These are phyloP conservation scores for Wickerhamiella dianesei DNA, from an alignment of 805 yeast species.

Conservation along the genomic window DNA sequence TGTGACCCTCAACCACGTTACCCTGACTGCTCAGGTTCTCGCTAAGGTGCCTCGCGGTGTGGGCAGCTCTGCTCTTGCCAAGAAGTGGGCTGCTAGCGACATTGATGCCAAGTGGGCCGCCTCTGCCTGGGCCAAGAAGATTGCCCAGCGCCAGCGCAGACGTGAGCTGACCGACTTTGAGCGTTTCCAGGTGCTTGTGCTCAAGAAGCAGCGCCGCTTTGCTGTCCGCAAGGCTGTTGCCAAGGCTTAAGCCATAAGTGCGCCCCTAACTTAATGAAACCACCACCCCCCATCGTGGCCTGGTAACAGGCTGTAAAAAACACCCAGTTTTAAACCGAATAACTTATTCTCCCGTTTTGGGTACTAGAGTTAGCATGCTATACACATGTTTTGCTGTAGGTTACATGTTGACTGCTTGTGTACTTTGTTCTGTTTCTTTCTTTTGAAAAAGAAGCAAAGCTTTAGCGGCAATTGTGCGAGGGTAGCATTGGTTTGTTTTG, in stretches of 20 bases:
- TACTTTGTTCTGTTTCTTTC: too few relatives aligned
- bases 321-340: background rate
- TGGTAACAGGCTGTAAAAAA: background rate
- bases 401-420: background rate
- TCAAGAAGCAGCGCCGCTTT: constrained; percentile 94
- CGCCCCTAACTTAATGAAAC: background rate
- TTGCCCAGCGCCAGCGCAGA: constrained; percentile 90
- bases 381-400: background rate
- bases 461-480: too few relatives aligned
- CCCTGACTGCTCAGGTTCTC: constrained; percentile 83
- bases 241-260: constrained; percentile 43
- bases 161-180: constrained; percentile 89
- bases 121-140: constrained; percentile 95
- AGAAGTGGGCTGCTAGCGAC: constrained; percentile 89
- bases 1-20: constrained; percentile 70
- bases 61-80: constrained; percentile 67
- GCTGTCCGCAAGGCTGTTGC: constrained; percentile 94
- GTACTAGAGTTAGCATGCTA: too few relatives aligned
- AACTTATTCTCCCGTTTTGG: background rate
- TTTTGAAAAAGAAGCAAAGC: too few relatives aligned
- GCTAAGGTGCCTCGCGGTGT: constrained; percentile 88
- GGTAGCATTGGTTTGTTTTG: too few relatives aligned
- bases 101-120: constrained; percentile 83
- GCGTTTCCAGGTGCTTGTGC: constrained; percentile 97
- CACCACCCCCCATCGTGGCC: background rate